Evolutionary conservation across 257 asterid genomes (phyloP).

Genomic region (Euphrasia confusa): DNA sequence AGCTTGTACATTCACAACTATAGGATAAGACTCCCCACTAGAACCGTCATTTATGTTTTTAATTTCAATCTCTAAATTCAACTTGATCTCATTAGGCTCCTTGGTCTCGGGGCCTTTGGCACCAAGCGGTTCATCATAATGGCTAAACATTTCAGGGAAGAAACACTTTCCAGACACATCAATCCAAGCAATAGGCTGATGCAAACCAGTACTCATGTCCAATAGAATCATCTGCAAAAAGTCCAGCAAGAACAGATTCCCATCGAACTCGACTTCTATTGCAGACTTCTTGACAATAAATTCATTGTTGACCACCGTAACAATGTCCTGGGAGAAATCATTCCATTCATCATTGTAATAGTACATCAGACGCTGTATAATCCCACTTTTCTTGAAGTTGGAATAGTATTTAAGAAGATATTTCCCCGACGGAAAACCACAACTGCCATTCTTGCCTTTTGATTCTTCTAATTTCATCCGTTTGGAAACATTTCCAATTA

Average conservation of each 20-base stretch:
- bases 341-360: slow-evolving; percentile 11
- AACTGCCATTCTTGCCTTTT: background rate
- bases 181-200: slow-evolving; percentile 19
- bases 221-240: slow-evolving; percentile 7
- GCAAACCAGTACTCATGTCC: slow-evolving; percentile 14
- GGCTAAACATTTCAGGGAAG: slow-evolving; percentile 10
- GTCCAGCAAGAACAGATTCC: background rate
- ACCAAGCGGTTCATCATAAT: slow-evolving; percentile 1
- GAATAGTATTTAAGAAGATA: slow-evolving; percentile 13
- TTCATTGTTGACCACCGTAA: slow-evolving; percentile 6
- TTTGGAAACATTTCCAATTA: background rate
- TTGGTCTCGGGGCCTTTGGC: slow-evolving; percentile 2
- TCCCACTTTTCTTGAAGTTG: slow-evolving; percentile 15
- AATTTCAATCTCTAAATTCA: slow-evolving; percentile 12
- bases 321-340: slow-evolving; percentile 14
- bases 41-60: background rate
- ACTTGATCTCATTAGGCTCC: background rate
- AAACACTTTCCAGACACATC: slow-evolving; percentile 16
- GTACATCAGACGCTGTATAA: slow-evolving; percentile 9
- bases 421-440: slow-evolving; percentile 12
- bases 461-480: slow-evolving; percentile 7
- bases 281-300: slow-evolving; percentile 8
- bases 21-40: slow-evolving; percentile 7
- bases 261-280: slow-evolving; percentile 4
- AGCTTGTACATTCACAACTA: slow-evolving; percentile 7